Conservation (phyloP, 768 basidiomycete species). For the Boletus rubropictus region DNA sequence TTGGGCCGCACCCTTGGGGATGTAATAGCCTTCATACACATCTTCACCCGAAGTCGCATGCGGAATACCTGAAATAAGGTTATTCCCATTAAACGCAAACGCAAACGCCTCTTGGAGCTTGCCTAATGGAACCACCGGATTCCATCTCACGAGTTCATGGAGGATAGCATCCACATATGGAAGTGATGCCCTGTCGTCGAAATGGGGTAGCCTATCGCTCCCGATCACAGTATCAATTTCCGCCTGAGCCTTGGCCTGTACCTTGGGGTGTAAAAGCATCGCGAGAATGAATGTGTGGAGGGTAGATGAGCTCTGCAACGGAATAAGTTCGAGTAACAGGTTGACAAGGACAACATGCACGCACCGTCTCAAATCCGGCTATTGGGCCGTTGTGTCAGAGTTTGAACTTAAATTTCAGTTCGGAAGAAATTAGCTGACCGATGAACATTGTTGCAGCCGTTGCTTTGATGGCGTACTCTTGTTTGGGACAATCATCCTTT, state of each 20-base stretch:
- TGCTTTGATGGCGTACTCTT: conserved; percentile 25
- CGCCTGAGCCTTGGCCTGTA: conserved; percentile 21
- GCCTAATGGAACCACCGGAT: conserved; percentile 23
- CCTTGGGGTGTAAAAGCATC: conserved; percentile 25
- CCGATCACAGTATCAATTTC: conserved; percentile 27
- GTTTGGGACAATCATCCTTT: conserved; percentile 9
- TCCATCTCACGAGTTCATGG: conserved; percentile 31
- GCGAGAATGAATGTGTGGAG: conserved; percentile 25
- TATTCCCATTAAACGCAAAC: neutral
- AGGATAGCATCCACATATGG: conserved; percentile 41
- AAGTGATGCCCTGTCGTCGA: conserved; percentile 25
- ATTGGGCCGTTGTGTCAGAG: neutral
- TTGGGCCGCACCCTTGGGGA: conserved; percentile 34
- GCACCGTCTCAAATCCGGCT: conserved; percentile 26
- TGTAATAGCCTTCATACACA: conserved; percentile 31
- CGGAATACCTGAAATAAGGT: conserved; percentile 17
- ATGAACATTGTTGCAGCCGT: conserved; percentile 22
- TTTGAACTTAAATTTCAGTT: neutral
- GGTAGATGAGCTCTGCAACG: conserved; percentile 21
- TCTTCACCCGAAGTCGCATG: conserved; percentile 23
- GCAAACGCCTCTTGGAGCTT: neutral
- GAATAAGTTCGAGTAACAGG: neutral
- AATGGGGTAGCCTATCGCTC: conserved; percentile 18
- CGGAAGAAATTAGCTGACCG: conserved; percentile 9
- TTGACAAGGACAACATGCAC: neutral